Evolutionary conservation across 129 eudicot species (phyloP), one percentile per base, ranked within the genome.

Genomic region (Tagetes erecta): DNA sequence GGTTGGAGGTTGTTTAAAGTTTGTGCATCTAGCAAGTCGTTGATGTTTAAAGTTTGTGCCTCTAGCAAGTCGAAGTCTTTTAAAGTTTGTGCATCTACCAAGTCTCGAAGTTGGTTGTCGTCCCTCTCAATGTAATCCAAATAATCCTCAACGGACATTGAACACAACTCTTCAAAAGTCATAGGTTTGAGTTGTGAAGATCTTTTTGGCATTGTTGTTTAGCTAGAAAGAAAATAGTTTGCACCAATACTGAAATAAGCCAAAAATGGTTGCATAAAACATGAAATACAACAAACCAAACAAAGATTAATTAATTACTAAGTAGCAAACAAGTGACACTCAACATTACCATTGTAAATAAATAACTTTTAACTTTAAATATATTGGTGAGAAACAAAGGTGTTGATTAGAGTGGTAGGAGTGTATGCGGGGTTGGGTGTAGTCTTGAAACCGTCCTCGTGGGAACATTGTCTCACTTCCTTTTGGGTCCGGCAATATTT

Each of bases 1-100:
- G 20, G 35, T 44, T 60, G 55, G 68, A 60, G 8, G 27, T 60
- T 69, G 5, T 59, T 62, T 45, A 73, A 14, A 44, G 77, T 42
- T 59, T 13, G 69, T 68, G 36, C 46, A 2, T 35, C 35, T 46
- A 73, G 45, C 58, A 4, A 34, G 46, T 59, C 31, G 69, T 59
- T 20, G 27, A 20, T 20, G 27, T 20, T 20, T 20, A 20, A 44
- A 13, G 14, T 33, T 33, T n/a, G 49, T 63, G 47, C 45, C 20
- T 8, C 33, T 59, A 20, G 27, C 27, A 20, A 20, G 27, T 20
- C 27, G 27, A 20, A 20, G 27, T 20, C 27, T 20, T 20, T 20
- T 20, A 20, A 20, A 20, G 27, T 20, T 20, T 20, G 27, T 20
- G 27, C 27, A 30, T 40, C 44, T 31, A n/a, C 41, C 33, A n/a